Percentiles rank a stretch among this genome's conserved stretches.
phyloP scores from a whole-genome alignment of 2,329 filamentous ascomycete genomes.

The Colletotrichum sp. region DNA sequence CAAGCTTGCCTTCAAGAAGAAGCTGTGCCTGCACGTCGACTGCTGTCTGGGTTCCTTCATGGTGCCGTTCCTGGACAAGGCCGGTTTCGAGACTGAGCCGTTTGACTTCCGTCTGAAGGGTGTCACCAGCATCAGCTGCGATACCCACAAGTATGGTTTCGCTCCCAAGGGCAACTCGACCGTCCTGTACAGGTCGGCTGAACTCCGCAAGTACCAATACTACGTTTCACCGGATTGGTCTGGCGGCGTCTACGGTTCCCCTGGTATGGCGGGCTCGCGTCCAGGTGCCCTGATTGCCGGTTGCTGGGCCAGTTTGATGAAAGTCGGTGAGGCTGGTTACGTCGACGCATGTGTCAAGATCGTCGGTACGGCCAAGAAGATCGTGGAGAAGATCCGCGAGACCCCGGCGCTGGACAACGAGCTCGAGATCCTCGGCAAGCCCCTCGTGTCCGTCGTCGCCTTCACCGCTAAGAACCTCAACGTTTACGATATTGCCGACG shows the following conservation, averaged over 20 bases:
- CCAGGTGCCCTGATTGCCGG: conserved; percentile 94
- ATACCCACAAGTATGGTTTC: conserved; percentile 99
- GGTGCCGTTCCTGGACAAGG: conserved; percentile 87
- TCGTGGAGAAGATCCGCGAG: conserved; percentile 75
- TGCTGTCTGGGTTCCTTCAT: conserved; percentile 97
- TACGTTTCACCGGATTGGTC: conserved; percentile 96
- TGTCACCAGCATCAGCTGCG: conserved; percentile 93
- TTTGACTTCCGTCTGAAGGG: conserved; percentile 96
- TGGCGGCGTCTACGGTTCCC: conserved; percentile 94
- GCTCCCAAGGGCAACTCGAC: conserved; percentile 97
- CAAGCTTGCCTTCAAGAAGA: conserved; percentile 78
- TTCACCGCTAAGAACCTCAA: conserved; percentile 86
- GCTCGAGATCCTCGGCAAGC: conserved; percentile 81
- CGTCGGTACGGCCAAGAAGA: conserved; percentile 83
- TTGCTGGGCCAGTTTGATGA: conserved; percentile 94
- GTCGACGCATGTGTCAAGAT: conserved; percentile 86
- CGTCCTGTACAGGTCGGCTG: conserved; percentile 82
- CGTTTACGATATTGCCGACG: conserved; percentile 94
- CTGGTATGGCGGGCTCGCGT: conserved; percentile 87
- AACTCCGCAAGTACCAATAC: conserved; percentile 89
- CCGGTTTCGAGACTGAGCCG: conserved; percentile 86
- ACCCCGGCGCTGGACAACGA: conserved; percentile 73
- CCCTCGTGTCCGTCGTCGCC: conserved; percentile 88
- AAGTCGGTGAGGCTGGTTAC: conserved; percentile 86
- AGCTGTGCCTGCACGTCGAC: conserved; percentile 91